Evolutionary conservation across 345 rosid species (phyloP).

Genomic region (Turritis glabra): DNA sequence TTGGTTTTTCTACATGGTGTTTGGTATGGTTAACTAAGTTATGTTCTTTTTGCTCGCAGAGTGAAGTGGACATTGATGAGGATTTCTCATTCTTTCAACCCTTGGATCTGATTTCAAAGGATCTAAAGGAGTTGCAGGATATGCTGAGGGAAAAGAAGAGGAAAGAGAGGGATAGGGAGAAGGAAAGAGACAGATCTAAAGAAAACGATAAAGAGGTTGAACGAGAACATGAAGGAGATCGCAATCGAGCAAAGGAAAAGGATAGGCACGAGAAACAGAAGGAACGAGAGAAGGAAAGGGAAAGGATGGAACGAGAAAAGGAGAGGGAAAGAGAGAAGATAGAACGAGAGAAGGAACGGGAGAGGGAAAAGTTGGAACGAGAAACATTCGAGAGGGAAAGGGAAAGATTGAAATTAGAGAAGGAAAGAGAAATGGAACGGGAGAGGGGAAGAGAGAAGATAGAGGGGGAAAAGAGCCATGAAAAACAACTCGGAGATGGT

Average conservation of each 20-base stretch:
- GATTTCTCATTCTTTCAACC: slow-evolving; percentile 98
- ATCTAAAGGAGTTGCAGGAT: slow-evolving; percentile 72
- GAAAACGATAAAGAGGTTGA: slow-evolving; percentile 53
- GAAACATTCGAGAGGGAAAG: slow-evolving; percentile 66
- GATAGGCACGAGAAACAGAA: slow-evolving; percentile 70
- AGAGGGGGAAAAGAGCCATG: slow-evolving; percentile 66
- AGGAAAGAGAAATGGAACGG: slow-evolving; percentile 33
- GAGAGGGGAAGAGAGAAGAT: slow-evolving; percentile 51
- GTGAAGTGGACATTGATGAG: slow-evolving; percentile 79
- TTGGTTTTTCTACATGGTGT: not conserved
- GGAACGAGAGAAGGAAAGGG: slow-evolving; percentile 52
- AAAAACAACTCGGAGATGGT: slow-evolving; percentile 61
- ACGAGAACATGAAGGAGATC: slow-evolving; percentile 61
- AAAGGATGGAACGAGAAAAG: slow-evolving; percentile 51
- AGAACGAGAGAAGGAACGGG: slow-evolving; percentile 49
- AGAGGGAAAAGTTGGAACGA: slow-evolving; percentile 41
- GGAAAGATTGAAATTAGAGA: slow-evolving; percentile 44
- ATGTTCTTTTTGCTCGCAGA: slow-evolving; percentile 43
- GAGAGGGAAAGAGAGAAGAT: slow-evolving; percentile 68
- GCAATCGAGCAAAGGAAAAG: slow-evolving; percentile 63
- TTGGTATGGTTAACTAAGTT: slow-evolving; percentile 1
- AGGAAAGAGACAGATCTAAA: slow-evolving; percentile 54
- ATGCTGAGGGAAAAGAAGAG: slow-evolving; percentile 79
- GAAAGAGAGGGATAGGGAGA: slow-evolving; percentile 69
- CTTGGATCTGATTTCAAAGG: slow-evolving; percentile 90